These are phyloP conservation scores for Gossypium lobatum DNA, from an alignment of 441 rosid genomes.

Conservation along the genomic window DNA sequence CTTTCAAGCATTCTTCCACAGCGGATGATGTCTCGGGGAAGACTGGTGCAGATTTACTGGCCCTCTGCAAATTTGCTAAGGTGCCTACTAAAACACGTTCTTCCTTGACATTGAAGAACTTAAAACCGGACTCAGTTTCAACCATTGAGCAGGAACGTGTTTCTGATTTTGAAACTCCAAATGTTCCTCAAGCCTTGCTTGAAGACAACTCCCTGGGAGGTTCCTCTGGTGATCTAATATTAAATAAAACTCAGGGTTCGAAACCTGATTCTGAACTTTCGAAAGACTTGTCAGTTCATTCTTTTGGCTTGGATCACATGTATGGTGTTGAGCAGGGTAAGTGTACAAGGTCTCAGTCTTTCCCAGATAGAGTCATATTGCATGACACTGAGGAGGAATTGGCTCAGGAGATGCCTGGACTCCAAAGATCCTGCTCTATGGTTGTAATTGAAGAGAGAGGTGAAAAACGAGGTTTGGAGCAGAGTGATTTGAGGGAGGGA, in stretches of 20 bases:
- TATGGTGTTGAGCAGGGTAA: slow-evolving; percentile 36
- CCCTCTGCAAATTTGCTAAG: slow-evolving; percentile 71
- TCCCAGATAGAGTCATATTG: slow-evolving; percentile 42
- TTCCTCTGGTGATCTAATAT: slow-evolving; percentile 21
- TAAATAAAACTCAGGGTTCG: slow-evolving; percentile 28
- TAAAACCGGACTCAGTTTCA: slow-evolving; percentile 37
- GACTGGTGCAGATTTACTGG: slow-evolving; percentile 48
- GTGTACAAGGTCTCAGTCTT: slow-evolving; percentile 58
- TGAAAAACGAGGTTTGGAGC: slow-evolving; percentile 37
- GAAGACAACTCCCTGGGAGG: slow-evolving; percentile 29
- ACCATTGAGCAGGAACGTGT: slow-evolving; percentile 33
- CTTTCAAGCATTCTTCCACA: slow-evolving; percentile 21
- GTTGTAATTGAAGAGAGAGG: slow-evolving; percentile 54
- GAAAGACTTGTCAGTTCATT: slow-evolving; percentile 20
- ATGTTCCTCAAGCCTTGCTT: slow-evolving; percentile 27
- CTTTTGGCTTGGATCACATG: slow-evolving; percentile 28
- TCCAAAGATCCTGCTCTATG: slow-evolving; percentile 44
- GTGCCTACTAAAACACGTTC: slow-evolving; percentile 85
- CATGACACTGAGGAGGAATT: slow-evolving; percentile 36
- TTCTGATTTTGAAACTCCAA: slow-evolving; percentile 31
- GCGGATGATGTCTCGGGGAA: slow-evolving; percentile 37
- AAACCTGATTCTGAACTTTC: slow-evolving; percentile 35
- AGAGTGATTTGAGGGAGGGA: slow-evolving; percentile 36
- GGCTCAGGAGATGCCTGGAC: slow-evolving; percentile 30
- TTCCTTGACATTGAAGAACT: slow-evolving; percentile 43